Conservation (phyloP, 176 grass and related monocot species). For the Juncus effusus region DNA sequence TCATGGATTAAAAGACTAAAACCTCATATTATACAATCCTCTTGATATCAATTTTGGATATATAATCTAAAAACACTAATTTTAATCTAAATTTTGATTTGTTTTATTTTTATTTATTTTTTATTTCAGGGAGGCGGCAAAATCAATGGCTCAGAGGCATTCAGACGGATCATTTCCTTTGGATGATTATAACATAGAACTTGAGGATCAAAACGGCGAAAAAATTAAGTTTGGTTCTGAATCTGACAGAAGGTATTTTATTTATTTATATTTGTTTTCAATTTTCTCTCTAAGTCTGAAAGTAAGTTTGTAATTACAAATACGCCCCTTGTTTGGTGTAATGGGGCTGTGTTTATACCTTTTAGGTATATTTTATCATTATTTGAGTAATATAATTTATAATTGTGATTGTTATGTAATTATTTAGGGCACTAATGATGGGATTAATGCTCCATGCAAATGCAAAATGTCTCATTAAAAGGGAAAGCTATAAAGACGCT, state of each 20-base stretch:
- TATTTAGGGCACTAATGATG: constrained; percentile 74
- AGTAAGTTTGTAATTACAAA: not conserved
- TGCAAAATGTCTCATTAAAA: constrained; percentile 70
- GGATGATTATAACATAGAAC: constrained; percentile 82
- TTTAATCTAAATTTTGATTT: constrained; percentile 14
- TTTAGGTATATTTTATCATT: no score
- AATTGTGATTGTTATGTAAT: constrained; percentile 4
- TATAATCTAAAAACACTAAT: not conserved
- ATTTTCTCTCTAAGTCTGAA: not conserved
- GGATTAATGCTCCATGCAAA: constrained; percentile 91
- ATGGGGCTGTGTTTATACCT: no score
- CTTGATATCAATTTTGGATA: not conserved
- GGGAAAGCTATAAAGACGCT: constrained; percentile 57
- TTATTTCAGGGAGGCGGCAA: constrained; percentile 59
- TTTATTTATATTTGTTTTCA: not conserved
- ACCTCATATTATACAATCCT: not conserved
- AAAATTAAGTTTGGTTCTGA: constrained; percentile 81
- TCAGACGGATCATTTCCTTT: constrained; percentile 69
- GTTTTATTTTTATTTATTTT: not conserved
- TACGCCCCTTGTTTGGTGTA: not conserved
- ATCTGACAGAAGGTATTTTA: constrained; percentile 69
- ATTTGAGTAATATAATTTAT: not conserved
- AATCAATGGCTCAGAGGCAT: constrained; percentile 77
- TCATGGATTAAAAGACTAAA: no score
- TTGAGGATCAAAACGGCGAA: constrained; percentile 90